Percentiles rank a stretch among this genome's conserved stretches.
Evolutionary conservation across 2,329 filamentous ascomycete species (phyloP).

Genomic region (Diaporthe citrichinensis): DNA sequence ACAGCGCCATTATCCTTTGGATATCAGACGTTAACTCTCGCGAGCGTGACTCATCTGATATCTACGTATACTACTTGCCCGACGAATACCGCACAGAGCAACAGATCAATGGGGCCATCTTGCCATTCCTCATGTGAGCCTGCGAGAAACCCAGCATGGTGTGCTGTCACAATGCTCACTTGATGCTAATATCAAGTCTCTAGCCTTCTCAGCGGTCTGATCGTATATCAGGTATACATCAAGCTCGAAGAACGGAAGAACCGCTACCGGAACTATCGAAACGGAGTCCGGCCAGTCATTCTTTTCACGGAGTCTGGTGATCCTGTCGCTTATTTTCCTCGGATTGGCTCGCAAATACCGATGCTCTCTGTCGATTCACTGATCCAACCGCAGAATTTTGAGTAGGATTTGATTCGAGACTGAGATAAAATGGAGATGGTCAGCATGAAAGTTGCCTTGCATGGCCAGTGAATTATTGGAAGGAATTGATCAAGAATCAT

Average conservation of each 20-base stretch:
- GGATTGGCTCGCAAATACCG: not conserved
- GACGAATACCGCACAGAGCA: not conserved
- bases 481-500: not conserved
- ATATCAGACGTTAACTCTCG: too few relatives aligned
- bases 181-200: not conserved
- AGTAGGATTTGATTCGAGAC: not conserved
- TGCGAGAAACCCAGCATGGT: not conserved
- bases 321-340: constrained; percentile 4
- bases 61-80: not conserved
- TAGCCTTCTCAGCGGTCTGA: not conserved
- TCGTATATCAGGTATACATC: not conserved
- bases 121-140: not conserved
- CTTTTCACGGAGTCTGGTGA: not conserved
- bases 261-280: not conserved
- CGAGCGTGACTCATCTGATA: not conserved
- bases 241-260: not conserved
- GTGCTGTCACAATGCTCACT: not conserved
- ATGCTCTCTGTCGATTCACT: constrained; percentile 5
- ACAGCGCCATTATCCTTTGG: not conserved
- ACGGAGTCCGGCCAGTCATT: not conserved
- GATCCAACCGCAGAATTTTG: not conserved
- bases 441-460: not conserved
- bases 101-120: not conserved
- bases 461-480: not conserved
- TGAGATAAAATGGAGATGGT: not conserved